Base-by-base conservation (phyloP, 441 rosid species). In the Melianthus villosus region DNA sequence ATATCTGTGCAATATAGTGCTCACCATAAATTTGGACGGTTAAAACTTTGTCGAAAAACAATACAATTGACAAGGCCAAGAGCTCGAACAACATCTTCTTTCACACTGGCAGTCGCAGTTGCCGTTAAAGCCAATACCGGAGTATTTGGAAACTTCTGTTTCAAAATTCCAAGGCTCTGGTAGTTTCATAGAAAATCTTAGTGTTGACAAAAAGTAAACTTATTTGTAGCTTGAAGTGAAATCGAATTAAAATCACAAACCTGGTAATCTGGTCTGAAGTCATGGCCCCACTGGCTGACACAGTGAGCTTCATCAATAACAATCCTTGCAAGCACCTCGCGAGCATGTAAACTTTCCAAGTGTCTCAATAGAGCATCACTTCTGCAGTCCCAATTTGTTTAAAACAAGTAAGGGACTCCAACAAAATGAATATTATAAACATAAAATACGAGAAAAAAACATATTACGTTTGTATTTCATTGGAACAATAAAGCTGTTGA, bases 261-360 rank as follows among this genome's bases (percentile, higher is more conserved):
- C 97, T 79, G 93, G 67, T 86, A 86, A 65, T 86, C 97, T 10
- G 97, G 94, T 64, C 97, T 79, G 69, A 86, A 86, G 64, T 86
- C 97, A 65, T 86, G 97, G 12, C 97, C 97, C 97, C 97, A 86
- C 63, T 86, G 97, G 64, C 97, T 86, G 63, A 86, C 94, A 53
- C 97, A 86, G 37, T 86, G 97, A 50, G 97, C 97, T 77, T 86
- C 97, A 54, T 86, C 97, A 57, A 86, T 86, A 37, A 86, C 97
- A 64, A 86, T 71, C 72, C 97, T 77, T 23, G 92, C 77, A 58
- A 86, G 89, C 62, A 82, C 46, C 38, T 66, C 73, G 56, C 83
- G 82, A 40, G 78, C 56, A 64, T 72, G 75, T 63, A 86, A 69
- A 61, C 54, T 69, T 44, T 77, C 89, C 65, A 86, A 66, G 16